Base-by-base conservation (phyloP, 257 asterid genomes). In the Verbena officinalis region DNA sequence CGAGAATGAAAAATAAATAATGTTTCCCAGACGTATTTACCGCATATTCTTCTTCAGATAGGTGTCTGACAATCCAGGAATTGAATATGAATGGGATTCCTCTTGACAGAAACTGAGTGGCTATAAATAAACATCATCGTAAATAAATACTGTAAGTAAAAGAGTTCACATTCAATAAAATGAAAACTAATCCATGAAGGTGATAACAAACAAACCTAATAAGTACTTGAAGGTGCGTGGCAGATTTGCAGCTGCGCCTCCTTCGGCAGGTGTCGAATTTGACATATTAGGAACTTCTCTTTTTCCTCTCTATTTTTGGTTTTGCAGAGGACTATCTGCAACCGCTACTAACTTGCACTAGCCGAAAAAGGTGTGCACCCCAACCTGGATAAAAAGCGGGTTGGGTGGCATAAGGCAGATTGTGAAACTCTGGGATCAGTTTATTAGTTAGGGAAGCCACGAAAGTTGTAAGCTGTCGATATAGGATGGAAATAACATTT, bases 21-120 rank as follows among this genome's bases (percentile, higher is more conserved):
- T 1, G 13, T 20, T 15, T 11, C 14, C 21, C 24, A 40, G 54
- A 60, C 13, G 71, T 19, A 38, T 17, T 70, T 83, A 94, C 99
- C 78, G 97, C 99, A 65, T 88, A 94, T 21, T 88, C 96, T 67
- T 84, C 85, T 76, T 75, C 93, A 1, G 86, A 69, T 59, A 90
- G 86, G 77, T 83, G 96, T 44, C 97, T 80, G 57, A 94, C 89
- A 46, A 90, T 84, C 99, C 97, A 90, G 13, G 95, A 81, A 72
- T 90, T 94, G 90, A 94, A 88, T 43, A 94, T 70, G 83, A 90
- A 94, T 0, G 97, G 98, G 57, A 94, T 90, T 74, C 95, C 96
- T 76, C 99, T 84, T 1, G 97, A 84, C 69, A 90, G 75, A 55
- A 94, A 84, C 81, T 94, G 99, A 14, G 97, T 90, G 43, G 97